Conservation (phyloP, 2,329 filamentous ascomycete genomes). For the Emergomyces pasteurianus region DNA sequence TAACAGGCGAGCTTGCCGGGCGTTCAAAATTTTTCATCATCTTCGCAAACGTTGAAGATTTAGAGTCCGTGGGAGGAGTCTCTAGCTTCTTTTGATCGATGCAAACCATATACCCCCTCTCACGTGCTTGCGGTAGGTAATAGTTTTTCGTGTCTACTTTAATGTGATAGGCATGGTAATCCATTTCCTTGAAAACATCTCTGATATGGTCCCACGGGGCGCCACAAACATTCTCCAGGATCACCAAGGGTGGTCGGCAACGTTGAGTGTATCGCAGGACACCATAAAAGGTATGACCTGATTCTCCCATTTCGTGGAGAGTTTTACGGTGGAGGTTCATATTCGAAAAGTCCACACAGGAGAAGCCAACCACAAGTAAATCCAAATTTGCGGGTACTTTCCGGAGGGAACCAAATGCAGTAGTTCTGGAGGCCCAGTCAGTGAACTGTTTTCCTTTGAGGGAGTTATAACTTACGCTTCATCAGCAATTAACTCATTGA, state of each 20-base stretch:
- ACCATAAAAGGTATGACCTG: conserved; percentile 51
- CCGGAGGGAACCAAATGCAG: conserved; percentile 51
- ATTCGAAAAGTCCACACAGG: conserved; percentile 62
- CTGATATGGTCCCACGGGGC: conserved; percentile 48
- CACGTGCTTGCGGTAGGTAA: conserved; percentile 60
- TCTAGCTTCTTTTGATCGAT: conserved; percentile 29
- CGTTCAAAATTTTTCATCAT: conserved; percentile 40
- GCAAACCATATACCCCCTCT: conserved; percentile 48
- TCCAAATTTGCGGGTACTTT: conserved; percentile 48
- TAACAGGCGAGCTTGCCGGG: conserved; percentile 49
- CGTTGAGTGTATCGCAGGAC: conserved; percentile 46
- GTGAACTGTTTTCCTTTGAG: not conserved
- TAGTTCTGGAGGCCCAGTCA: conserved; percentile 37
- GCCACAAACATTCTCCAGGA: conserved; percentile 58
- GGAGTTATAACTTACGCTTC: conserved; percentile 35
- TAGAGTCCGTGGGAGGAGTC: conserved; percentile 12
- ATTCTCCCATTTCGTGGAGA: conserved; percentile 48
- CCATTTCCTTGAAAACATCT: conserved; percentile 36
- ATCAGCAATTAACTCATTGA: conserved; percentile 41
- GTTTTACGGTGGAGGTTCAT: conserved; percentile 48
- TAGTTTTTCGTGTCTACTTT: conserved; percentile 57
- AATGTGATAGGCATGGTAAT: conserved; percentile 42
- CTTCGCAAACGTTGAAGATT: conserved; percentile 33
- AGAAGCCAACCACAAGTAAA: conserved; percentile 59
- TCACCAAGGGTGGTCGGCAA: conserved; percentile 49